A percentile compares a stretch with the other conserved stretches of the same genome.
phyloP scores from a whole-genome alignment of 345 rosid genomes.

The Populus davidiana region DNA sequence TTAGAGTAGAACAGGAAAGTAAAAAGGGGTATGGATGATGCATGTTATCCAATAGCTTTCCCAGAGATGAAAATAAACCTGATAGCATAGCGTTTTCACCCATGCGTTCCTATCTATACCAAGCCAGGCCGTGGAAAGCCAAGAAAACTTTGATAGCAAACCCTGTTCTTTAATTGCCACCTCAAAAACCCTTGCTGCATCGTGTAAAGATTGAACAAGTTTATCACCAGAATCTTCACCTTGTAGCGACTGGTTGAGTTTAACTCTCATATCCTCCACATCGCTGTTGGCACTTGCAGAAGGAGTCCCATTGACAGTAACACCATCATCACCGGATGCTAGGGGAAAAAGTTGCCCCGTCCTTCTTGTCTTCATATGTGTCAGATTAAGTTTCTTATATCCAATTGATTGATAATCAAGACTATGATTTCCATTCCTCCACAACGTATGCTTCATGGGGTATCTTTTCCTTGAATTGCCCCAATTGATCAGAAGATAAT shows the following conservation, averaged over 20 bases:
- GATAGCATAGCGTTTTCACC: constrained; percentile 86
- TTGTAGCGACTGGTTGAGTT: constrained; percentile 62
- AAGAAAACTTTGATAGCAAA: constrained; percentile 50
- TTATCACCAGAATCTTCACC: constrained; percentile 64
- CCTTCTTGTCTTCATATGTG: constrained; percentile 40
- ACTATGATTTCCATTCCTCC: constrained; percentile 26
- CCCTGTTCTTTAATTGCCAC: constrained; percentile 60
- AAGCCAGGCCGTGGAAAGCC: constrained; percentile 91
- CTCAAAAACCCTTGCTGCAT: constrained; percentile 84
- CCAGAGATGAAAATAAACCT: constrained; percentile 44
- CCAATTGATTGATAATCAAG: constrained; percentile 22
- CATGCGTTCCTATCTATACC: constrained; percentile 80
- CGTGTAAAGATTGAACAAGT: constrained; percentile 80
- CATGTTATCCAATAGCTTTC: constrained; percentile 1
- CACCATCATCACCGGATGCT: constrained; percentile 76
- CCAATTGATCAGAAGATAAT: constrained; percentile 43
- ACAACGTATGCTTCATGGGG: constrained; percentile 33
- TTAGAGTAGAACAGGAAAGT: neutral
- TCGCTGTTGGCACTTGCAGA: constrained; percentile 42
- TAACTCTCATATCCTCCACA: constrained; percentile 70
- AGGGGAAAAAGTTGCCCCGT: constrained; percentile 27
- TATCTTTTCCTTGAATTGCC: constrained; percentile 43
- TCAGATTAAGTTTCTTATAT: constrained; percentile 24
- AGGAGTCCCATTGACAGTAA: constrained; percentile 61
- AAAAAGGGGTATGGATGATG: neutral